Conservation (phyloP, 257 asterid species). For the Solanum acaule region DNA sequence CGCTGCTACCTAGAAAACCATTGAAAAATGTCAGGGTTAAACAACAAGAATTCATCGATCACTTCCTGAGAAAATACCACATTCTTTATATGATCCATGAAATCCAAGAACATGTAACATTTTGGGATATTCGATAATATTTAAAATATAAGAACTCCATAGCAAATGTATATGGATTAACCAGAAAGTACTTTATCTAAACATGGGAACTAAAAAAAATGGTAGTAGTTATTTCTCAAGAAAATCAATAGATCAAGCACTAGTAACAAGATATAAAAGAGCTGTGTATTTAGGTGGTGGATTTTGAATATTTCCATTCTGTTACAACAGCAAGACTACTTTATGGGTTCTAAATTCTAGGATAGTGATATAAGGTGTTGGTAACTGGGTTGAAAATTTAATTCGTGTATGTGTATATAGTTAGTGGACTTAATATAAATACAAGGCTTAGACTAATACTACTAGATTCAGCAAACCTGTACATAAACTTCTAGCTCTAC, state of each 20-base stretch:
- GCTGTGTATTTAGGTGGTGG: background rate
- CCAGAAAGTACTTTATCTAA: background rate
- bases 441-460: background rate
- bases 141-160: background rate
- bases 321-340: background rate
- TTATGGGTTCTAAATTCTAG: background rate
- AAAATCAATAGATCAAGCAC: background rate
- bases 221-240: background rate
- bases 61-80: background rate
- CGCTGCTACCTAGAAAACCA: constrained; percentile 18
- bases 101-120: background rate
- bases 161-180: background rate
- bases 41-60: background rate
- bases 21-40: background rate
- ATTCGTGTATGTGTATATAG: background rate
- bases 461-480: background rate
- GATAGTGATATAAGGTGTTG: background rate
- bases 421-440: too few relatives aligned
- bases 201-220: background rate
- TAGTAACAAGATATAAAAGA: background rate
- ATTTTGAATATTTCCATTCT: background rate
- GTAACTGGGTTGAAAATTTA: background rate
- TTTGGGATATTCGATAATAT: background rate
- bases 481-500: background rate
- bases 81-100: background rate